Evolutionary conservation across 2,329 filamentous ascomycete species (phyloP), one percentile per base, ranked within the genome.

Genomic region (Phialemoniopsis sp.): DNA sequence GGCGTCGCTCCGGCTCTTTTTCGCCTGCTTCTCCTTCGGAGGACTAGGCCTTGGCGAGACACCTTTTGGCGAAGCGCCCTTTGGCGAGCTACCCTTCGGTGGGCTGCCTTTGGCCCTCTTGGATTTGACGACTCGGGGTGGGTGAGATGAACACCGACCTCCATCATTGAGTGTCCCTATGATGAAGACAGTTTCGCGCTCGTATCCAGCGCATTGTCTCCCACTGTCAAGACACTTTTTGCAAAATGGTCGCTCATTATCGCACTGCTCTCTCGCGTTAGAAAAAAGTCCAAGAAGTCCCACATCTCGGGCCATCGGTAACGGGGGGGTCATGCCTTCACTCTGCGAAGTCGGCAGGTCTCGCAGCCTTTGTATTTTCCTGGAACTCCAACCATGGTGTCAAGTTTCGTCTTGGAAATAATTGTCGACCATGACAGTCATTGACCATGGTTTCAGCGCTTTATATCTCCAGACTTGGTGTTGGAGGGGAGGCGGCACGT

Each of bases 331-430:
- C 68, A 46, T 61, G 78, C 78, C 55, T 78, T 79, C 44, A 81
- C 78, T 55, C 79, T 68, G 37, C 78, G 64, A 19, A 67, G 62
- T 36, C 78, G 66, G 53, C 78, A 82, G 18, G 78, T 81, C 57
- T 80, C 77, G 59, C 78, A 82, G 29, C 77, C 78, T 57, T 80
- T 80, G 55, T 76, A 82, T 57, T 80, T 81, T 37, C 78, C 78
- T 29, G 76, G 70, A 42, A 82, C 77, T 38, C 78, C 78, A 47
- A 80, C 77, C 77, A 80, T 80, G 29, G 40, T 64, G 17, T 19
- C 15, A 15, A 29, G 21, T 10, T 44, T 31, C 17, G 12, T 15
- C 32, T 33, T n/a, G 32, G 14, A 12, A 9, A 33, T 33, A 10
- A 13, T n/a, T 4, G 4, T 33, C 32, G 32, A 18, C 32, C 21